Evolutionary conservation across 2,329 filamentous ascomycete genomes (phyloP), one percentile per base, ranked within the genome.

Genomic region (Aspergillus aculeatinus): DNA sequence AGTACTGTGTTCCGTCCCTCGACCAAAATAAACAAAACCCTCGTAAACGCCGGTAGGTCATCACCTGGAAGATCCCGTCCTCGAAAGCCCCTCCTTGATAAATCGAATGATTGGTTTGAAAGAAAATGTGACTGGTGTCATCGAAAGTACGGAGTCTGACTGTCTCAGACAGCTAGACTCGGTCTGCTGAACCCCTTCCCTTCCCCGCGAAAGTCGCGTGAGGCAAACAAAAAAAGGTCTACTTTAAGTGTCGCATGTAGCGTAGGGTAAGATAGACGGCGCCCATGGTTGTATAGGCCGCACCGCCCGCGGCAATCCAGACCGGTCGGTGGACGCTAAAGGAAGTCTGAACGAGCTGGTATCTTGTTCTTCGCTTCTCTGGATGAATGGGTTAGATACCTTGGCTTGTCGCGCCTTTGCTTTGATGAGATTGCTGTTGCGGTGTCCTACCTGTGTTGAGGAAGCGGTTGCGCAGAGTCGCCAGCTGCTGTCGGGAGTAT

Each of bases 191-290:
- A n/a, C 21, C 16, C 55, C 29, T 48, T 50, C 48, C 35, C 50
- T 31, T 47, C 14, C 33, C 2, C 3, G 27, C 33, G 5, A 23
- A 27, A 25, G 53, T 48, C n/a, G n/a, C n/a, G 44, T 21, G 42
- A 16, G 39, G 23, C 5, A n/a, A 19, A 25, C 42, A 33, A 19
- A 23, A 39, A 19, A 39, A 19, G 21, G 25, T 29, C 27, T 62
- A 64, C 48, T 63, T 61, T 29, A 72, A 55, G 14, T 60, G 70
- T 44, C 67, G 70, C 59, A 75, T 58, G 48, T 69, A 72, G 48
- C 67, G 67, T 58, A 74, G 67, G 0, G 72, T 73, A 12, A 75
- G 64, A 55, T 68, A 72, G 4, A 73, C 68, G 3, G 72, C 72
- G 2, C 65, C 70, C 58, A 68, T 63, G 4, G 68, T 72, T 9